Evolutionary conservation across 352 stramenopile genomes (phyloP).

Genomic region (Phytophthora litchii): DNA sequence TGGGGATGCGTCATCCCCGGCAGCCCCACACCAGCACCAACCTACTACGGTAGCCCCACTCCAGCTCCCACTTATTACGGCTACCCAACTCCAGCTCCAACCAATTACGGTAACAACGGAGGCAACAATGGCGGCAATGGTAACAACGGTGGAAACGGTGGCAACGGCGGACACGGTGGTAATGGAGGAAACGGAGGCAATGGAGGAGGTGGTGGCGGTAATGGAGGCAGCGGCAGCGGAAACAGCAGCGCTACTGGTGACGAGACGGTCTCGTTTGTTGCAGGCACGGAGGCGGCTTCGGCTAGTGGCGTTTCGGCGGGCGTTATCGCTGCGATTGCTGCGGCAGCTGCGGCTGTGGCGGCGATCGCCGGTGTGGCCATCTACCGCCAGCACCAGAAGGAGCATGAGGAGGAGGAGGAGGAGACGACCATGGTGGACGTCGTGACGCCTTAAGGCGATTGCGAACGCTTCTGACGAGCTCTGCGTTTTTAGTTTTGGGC

Average conservation of each 20-base stretch:
- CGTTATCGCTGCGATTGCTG: slow-evolving; percentile 36
- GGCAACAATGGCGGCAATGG: background rate
- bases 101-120: slow-evolving; percentile 21
- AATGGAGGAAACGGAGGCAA: slow-evolving; percentile 19
- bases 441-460: slow-evolving; percentile 40
- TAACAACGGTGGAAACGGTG: background rate
- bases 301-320: slow-evolving; percentile 28
- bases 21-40: slow-evolving; percentile 35
- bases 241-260: slow-evolving; percentile 10
- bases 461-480: background rate
- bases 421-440: slow-evolving; percentile 30
- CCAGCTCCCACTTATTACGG: slow-evolving; percentile 33
- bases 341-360: slow-evolving; percentile 37
- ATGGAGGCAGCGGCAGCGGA: slow-evolving; percentile 13
- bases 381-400: slow-evolving; percentile 42
- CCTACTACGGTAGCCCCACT: slow-evolving; percentile 25
- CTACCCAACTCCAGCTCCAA: slow-evolving; percentile 38
- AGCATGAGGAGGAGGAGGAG: slow-evolving; percentile 11
- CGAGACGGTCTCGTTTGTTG: slow-evolving; percentile 20
- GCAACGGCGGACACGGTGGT: slow-evolving; percentile 9
- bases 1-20: slow-evolving; percentile 62
- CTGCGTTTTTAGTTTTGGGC: slow-evolving; percentile 20
- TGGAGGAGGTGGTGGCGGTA: background rate
- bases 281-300: slow-evolving; percentile 22
- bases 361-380: slow-evolving; percentile 39